phyloP scores from a whole-genome alignment of 2,329 filamentous ascomycete species.

The Metarhizium anisopliae region DNA sequence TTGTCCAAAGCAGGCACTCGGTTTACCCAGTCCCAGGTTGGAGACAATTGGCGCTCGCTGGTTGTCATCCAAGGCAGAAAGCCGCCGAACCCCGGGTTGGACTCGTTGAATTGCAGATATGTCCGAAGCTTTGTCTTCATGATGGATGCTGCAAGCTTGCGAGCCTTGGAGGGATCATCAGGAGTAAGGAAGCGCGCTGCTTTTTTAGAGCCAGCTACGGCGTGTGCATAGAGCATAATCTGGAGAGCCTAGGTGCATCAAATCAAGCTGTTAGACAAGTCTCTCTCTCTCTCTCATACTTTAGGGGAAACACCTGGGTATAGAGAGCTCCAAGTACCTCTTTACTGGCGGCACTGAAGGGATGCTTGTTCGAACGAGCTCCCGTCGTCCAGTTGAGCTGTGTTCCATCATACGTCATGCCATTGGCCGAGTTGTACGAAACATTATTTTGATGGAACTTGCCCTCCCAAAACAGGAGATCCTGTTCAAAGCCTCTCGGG shows the following conservation, averaged over 20 bases:
- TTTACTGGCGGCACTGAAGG: constrained; percentile 30
- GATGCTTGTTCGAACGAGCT: constrained; percentile 23
- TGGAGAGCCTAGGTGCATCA: constrained; percentile 23
- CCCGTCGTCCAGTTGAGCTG: constrained; percentile 29
- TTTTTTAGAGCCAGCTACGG: constrained; percentile 25
- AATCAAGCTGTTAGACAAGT: neutral
- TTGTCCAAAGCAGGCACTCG: constrained; percentile 31
- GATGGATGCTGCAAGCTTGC: constrained; percentile 24
- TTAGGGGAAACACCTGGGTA: neutral
- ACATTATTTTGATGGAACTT: constrained; percentile 32
- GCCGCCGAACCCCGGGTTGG: constrained; percentile 31
- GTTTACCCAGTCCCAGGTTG: constrained; percentile 28
- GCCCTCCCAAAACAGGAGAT: constrained; percentile 34
- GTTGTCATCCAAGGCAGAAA: constrained; percentile 30
- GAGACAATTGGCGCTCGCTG: constrained; percentile 19
- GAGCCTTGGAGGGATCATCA: constrained; percentile 19
- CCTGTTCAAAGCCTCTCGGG: constrained; percentile 22
- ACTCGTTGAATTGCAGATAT: constrained; percentile 30
- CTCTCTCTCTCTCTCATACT: neutral
- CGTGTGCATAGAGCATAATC: constrained; percentile 33
- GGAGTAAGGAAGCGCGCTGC: constrained; percentile 31
- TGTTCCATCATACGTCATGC: constrained; percentile 32
- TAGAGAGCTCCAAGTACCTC: constrained; percentile 13
- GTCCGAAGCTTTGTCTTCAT: constrained; percentile 29
- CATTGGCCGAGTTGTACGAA: constrained; percentile 30